Evolutionary conservation across 176 grass and related monocot genomes (phyloP), one percentile per base, ranked within the genome.

Genomic region (Oryza meyeriana): DNA sequence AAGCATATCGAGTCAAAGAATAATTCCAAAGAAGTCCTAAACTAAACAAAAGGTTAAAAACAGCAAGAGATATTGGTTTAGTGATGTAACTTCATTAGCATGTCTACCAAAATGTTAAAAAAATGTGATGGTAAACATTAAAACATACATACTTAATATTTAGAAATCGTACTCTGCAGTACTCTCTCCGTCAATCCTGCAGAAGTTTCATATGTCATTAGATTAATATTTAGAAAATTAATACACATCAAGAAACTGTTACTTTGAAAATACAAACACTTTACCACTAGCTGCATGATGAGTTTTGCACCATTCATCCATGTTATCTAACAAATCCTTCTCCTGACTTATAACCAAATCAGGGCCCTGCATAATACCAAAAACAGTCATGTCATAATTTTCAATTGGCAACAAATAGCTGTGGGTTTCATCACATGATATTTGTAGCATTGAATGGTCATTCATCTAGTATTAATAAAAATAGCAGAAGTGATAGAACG

Each of bases 271-370:
- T 28, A 32, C 12, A 83, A 41, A 63, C 1, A 81, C 64, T 66
- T 55, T 92, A 97, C 94, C 91, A 82, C 89, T 97, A 89, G 91
- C 76, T 80, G 79, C 76, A 82, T 97, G 91, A 59, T 97, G 94
- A 31, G 66, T 90, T 66, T 75, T 78, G 66, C 94, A 97, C 94
- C 94, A 97, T 86, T 94, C 85, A 68, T 66, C 80, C 94, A 97
- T 94, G 58, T 89, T 90, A 77, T 97, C 94, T 79, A 97, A 90
- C 77, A 83, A 83, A 33, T 90, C 87, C 77, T 97, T 94, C 44
- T 77, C 74, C 68, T 97, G 94, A 45, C 65, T 82, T 72, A 97
- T 92, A 73, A 97, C 91, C 72, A 97, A 92, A 82, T 97, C 87
- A 76, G 94, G 94, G 52, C 87, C 94, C 94, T 97, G 22, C 57